Percentiles rank a stretch among this genome's conserved stretches.
Evolutionary conservation across 129 eudicot species (phyloP).

Genomic region (Flaveria robusta): DNA sequence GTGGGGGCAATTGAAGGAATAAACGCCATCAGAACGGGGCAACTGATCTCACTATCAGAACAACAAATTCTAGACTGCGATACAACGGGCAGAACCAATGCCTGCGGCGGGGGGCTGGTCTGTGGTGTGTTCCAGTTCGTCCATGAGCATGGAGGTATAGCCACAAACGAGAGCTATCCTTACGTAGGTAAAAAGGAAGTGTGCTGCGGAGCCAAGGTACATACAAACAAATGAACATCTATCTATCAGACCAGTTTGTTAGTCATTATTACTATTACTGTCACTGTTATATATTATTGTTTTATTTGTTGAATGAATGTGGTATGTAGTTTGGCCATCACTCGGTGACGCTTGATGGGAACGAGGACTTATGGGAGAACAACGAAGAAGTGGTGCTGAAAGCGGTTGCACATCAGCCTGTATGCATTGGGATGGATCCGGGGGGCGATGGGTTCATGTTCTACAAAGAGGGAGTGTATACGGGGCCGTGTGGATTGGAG

Average conservation of each 20-base stretch:
- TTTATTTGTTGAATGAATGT: no score
- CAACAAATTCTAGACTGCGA: constrained; percentile 78
- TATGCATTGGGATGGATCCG: constrained; percentile 58
- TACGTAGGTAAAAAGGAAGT: no score
- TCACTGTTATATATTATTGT: no score
- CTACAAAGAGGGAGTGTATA: constrained; percentile 65
- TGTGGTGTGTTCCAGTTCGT: constrained; percentile 55
- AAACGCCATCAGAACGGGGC: constrained; percentile 62
- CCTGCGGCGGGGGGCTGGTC: constrained; percentile 43
- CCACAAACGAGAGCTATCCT: no score
- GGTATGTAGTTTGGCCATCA: constrained; percentile 5
- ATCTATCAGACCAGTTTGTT: no score
- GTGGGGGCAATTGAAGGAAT: constrained; percentile 70
- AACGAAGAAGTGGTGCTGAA: constrained; percentile 52
- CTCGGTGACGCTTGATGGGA: constrained; percentile 42
- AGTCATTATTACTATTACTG: no score
- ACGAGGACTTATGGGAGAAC: constrained; percentile 42
- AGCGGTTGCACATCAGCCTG: constrained; percentile 63
- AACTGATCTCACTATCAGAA: constrained; percentile 59
- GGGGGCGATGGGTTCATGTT: constrained; percentile 46
- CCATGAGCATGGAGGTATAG: constrained; percentile 18
- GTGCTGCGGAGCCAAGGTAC: no score
- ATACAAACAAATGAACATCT: no score
- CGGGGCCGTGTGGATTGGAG: constrained; percentile 55
- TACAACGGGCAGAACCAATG: constrained; percentile 43